These are phyloP conservation scores for Triticum urartu DNA, from an alignment of 176 grass and related monocot genomes.

Conservation along the genomic window DNA sequence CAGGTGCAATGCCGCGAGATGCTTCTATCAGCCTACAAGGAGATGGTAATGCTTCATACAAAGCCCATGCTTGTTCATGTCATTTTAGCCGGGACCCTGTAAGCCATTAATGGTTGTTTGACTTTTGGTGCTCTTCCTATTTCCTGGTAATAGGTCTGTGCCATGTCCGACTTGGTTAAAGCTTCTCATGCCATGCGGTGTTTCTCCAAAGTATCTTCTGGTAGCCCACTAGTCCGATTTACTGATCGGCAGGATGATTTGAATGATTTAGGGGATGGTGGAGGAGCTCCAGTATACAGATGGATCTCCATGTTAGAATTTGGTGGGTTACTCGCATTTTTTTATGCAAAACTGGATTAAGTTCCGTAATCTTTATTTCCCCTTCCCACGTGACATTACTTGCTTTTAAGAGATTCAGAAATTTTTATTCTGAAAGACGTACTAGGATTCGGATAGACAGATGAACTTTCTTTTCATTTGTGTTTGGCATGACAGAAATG, in stretches of 20 bases:
- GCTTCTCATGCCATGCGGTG: slow-evolving; percentile 65
- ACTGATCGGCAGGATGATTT: slow-evolving; percentile 51
- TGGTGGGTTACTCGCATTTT: slow-evolving; percentile 33
- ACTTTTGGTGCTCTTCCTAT: slow-evolving; percentile 16
- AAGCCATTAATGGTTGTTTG: neutral
- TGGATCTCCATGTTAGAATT: slow-evolving; percentile 67
- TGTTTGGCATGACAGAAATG: neutral
- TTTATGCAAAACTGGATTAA: slow-evolving; percentile 4
- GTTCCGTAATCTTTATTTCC: neutral
- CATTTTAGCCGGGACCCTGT: neutral
- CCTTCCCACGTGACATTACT: neutral
- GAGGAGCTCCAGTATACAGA: slow-evolving; percentile 63
- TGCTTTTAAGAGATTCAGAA: neutral
- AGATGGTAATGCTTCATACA: slow-evolving; percentile 55
- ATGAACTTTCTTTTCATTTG: neutral
- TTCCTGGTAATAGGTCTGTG: slow-evolving; percentile 47
- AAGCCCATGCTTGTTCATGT: neutral
- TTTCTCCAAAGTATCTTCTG: slow-evolving; percentile 54
- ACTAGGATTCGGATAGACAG: neutral
- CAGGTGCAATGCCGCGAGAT: slow-evolving; percentile 47
- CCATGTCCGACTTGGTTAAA: slow-evolving; percentile 58
- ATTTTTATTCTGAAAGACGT: neutral
- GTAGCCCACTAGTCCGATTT: slow-evolving; percentile 49
- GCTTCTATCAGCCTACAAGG: slow-evolving; percentile 68
- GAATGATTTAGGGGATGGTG: slow-evolving; percentile 78